A percentile compares a stretch with the other conserved stretches of the same genome.
Conservation (phyloP, 2,329 filamentous ascomycete species). For the Apiospora pterosperma region DNA sequence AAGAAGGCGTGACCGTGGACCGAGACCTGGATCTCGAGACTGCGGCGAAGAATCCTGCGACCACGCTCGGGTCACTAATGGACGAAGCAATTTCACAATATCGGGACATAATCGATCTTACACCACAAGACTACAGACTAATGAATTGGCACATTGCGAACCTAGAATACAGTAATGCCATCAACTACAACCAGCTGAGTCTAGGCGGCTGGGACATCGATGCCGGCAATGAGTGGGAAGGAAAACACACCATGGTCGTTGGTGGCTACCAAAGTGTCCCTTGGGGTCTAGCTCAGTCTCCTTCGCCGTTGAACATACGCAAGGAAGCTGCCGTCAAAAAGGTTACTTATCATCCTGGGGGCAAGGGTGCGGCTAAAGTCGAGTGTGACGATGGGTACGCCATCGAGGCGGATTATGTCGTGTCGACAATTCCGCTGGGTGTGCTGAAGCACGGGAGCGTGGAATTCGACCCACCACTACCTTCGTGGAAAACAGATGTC, state of each 20-base stretch:
- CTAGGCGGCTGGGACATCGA: slow-evolving; percentile 95
- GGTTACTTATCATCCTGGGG: slow-evolving; percentile 60
- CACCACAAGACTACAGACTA: slow-evolving; percentile 80
- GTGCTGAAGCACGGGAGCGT: slow-evolving; percentile 83
- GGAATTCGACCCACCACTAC: slow-evolving; percentile 86
- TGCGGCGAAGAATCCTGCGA: slow-evolving; percentile 59
- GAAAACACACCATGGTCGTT: slow-evolving; percentile 86
- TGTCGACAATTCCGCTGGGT: slow-evolving; percentile 85
- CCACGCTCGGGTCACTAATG: slow-evolving; percentile 86
- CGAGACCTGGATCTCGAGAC: slow-evolving; percentile 69
- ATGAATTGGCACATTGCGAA: slow-evolving; percentile 99
- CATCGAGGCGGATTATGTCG: slow-evolving; percentile 84
- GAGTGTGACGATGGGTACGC: slow-evolving; percentile 74
- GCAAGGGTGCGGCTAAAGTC: slow-evolving; percentile 52
- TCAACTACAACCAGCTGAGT: slow-evolving; percentile 81
- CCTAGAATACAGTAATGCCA: slow-evolving; percentile 94
- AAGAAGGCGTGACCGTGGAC: slow-evolving; percentile 57
- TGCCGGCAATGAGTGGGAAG: slow-evolving; percentile 95
- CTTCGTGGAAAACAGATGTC: slow-evolving; percentile 76
- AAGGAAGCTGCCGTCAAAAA: slow-evolving; percentile 70
- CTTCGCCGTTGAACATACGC: slow-evolving; percentile 72
- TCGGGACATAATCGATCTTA: slow-evolving; percentile 75
- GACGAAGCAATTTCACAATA: slow-evolving; percentile 91
- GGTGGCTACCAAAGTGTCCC: slow-evolving; percentile 93
- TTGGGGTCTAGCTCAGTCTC: slow-evolving; percentile 77